Conservation (phyloP, 208 protist species). For the Borovskyia barvae region DNA sequence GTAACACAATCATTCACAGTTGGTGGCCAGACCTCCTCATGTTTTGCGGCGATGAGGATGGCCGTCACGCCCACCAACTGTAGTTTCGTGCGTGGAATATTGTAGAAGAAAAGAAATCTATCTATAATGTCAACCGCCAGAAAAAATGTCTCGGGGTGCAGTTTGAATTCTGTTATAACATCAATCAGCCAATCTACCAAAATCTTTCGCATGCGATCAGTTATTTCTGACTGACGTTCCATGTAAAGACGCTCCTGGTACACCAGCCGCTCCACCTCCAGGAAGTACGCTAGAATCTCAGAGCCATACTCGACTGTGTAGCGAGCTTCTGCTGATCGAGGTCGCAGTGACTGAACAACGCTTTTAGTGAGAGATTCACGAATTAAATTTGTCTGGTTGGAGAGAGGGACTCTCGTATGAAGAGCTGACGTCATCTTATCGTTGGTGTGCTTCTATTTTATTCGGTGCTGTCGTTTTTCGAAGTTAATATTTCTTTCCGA, state of each 20-base stretch:
- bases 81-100: conserved; percentile 59
- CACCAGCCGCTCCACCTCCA: conserved; percentile 50
- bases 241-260: conserved; percentile 54
- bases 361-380: conserved; percentile 11
- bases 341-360: background rate
- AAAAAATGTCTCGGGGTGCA: conserved; percentile 95
- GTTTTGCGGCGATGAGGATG: conserved; percentile 88
- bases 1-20: conserved; percentile 91
- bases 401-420: conserved; percentile 16
- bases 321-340: conserved; percentile 1
- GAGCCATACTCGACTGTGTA: conserved; percentile 50
- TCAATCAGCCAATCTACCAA: conserved; percentile 98
- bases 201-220: conserved; percentile 94
- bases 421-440: conserved; percentile 15
- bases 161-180: conserved; percentile 93
- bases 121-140: conserved; percentile 96
- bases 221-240: conserved; percentile 90
- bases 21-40: conserved; percentile 90
- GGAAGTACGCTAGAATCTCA: conserved; percentile 74
- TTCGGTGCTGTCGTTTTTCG: too few relatives aligned
- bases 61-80: conserved; percentile 89
- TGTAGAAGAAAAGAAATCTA: conserved; percentile 74
- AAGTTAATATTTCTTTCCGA: background rate
- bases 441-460: conserved; percentile 5
- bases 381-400: conserved; percentile 35